Base-by-base conservation (phyloP, 495 filamentous ascomycete species). In the Penicillium antarcticum region DNA sequence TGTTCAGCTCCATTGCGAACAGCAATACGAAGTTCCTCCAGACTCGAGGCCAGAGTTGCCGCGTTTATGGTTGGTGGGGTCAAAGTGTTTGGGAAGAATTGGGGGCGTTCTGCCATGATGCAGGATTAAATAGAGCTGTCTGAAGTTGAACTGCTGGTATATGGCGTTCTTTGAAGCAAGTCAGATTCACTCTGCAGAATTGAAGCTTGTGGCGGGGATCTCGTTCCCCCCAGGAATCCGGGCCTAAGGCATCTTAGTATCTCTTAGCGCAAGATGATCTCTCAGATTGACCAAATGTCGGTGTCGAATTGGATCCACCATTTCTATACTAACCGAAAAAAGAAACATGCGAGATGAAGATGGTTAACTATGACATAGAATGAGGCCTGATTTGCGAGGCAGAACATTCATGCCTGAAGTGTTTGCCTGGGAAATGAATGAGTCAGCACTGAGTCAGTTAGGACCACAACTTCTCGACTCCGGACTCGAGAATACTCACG, bases 401-500 rank as follows among this genome's bases (percentile, higher is more conserved):
- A 45, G 8, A 0, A 21, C 8, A 17, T 17, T 29, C 11, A 1
- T 7, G 9, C n/a, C n/a, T 16, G 12, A n/a, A n/a, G n/a, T n/a
- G n/a, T 5, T 41, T 24, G n/a, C 7, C 5, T 31, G 24, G n/a
- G n/a, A 23, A 42, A 2, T 21, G 26, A 1, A 10, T 51, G 40
- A 51, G 11, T 35, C 26, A 53, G 47, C 37, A 16, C 41, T 39
- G 35, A 46, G 44, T 46, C 44, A 46, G 32, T 32, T 24, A 16
- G 44, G 46, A 41, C 46, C 23, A 38, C 46, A 57, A 58, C 69
- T 70, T 65, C 53, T 42, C 57, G 63, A 64, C 72, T 72, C 68
- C 71, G 68, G 70, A 69, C 72, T 73, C 68, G 64, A 75, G 71
- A 77, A 74, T 75, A 77, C 74, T 57, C 71, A 66, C 60, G 69